These are phyloP conservation scores for Metschnikowia arizonensis DNA, from an alignment of 805 yeast genomes.

Conservation along the genomic window DNA sequence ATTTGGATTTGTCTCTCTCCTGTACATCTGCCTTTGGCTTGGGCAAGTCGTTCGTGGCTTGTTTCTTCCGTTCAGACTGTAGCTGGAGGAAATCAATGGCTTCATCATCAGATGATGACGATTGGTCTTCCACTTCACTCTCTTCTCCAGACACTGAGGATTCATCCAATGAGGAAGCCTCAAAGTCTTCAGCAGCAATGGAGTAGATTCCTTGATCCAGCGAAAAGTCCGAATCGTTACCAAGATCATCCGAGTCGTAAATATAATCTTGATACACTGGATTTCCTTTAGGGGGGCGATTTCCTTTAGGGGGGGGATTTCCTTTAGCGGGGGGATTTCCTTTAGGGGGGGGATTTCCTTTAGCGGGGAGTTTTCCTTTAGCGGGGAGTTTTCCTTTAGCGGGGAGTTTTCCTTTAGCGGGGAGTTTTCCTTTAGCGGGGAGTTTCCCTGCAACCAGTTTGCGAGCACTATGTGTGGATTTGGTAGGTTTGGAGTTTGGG, in stretches of 20 bases:
- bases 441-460: constrained; percentile 14
- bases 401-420: no score
- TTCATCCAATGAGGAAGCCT: constrained; percentile 21
- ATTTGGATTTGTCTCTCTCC: no score
- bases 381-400: no score
- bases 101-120: constrained; percentile 50
- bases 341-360: no score
- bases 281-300: no score
- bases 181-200: constrained; percentile 19
- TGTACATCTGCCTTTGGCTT: no score
- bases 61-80: constrained; percentile 52
- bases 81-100: constrained; percentile 69
- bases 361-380: no score
- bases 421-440: constrained; percentile 13
- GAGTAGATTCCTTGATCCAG: constrained; percentile 24
- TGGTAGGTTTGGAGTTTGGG: constrained; percentile 8
- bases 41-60: constrained; percentile 9
- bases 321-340: no score
- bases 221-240: constrained; percentile 8
- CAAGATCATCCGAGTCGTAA: not conserved
- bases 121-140: constrained; percentile 25
- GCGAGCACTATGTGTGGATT: constrained; percentile 11
- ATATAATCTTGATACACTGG: constrained; percentile 5
- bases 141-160: constrained; percentile 29
- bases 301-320: no score